Evolutionary conservation across 2,329 filamentous ascomycete genomes (phyloP).

Genomic region (Sporothrix inflata): DNA sequence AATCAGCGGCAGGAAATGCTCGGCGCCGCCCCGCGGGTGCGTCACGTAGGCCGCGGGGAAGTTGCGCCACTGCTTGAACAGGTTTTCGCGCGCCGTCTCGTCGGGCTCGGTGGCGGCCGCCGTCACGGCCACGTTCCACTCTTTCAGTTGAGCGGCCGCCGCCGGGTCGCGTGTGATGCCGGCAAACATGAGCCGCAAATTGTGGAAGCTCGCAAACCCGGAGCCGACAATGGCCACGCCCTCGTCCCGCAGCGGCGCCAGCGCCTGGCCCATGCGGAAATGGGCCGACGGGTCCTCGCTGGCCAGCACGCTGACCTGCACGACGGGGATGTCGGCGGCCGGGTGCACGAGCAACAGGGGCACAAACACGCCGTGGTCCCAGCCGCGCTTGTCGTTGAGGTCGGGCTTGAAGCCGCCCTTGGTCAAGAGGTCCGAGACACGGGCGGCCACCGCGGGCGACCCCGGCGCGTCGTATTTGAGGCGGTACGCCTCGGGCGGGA

Average conservation of each 20-base stretch:
- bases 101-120: slow-evolving; percentile 45
- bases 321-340: slow-evolving; percentile 54
- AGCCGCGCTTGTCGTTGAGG: slow-evolving; percentile 50
- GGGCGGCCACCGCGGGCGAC: slow-evolving; percentile 55
- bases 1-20: slow-evolving; percentile 63
- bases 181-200: slow-evolving; percentile 52
- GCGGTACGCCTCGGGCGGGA: slow-evolving; percentile 58
- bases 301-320: slow-evolving; percentile 60
- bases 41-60: slow-evolving; percentile 54
- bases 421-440: slow-evolving; percentile 51
- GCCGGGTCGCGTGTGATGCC: slow-evolving; percentile 33
- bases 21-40: slow-evolving; percentile 57
- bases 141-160: slow-evolving; percentile 39
- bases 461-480: slow-evolving; percentile 62
- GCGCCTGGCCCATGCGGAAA: slow-evolving; percentile 57
- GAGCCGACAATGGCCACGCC: slow-evolving; percentile 62
- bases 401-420: slow-evolving; percentile 49
- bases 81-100: slow-evolving; percentile 43
- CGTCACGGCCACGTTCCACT: slow-evolving; percentile 53
- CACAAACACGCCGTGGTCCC: slow-evolving; percentile 66
- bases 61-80: slow-evolving; percentile 52
- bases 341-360: slow-evolving; percentile 60
- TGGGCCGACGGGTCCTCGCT: slow-evolving; percentile 55
- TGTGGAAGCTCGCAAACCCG: slow-evolving; percentile 63
- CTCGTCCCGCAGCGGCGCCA: slow-evolving; percentile 52